A percentile compares a stretch with the other conserved stretches of the same genome.
Conservation (phyloP, 2,329 filamentous ascomycete species). For the Aspergillus chevalieri region DNA sequence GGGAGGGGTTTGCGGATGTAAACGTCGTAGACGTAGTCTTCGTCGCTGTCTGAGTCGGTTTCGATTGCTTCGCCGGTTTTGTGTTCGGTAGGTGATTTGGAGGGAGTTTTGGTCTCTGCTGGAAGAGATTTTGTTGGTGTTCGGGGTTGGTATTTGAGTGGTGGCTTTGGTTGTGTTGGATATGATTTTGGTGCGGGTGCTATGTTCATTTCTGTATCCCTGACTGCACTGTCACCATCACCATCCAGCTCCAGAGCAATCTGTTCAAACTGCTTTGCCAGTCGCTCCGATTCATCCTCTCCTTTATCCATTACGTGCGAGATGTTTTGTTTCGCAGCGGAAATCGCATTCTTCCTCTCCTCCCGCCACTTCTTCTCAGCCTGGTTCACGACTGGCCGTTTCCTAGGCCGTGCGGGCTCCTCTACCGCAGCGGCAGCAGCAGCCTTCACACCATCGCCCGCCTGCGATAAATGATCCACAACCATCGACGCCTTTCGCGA, state of each 20-base stretch:
- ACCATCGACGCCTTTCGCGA: slow-evolving; percentile 30
- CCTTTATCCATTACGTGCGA: slow-evolving; percentile 31
- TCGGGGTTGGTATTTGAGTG: slow-evolving; percentile 33
- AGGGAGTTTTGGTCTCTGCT: slow-evolving; percentile 2
- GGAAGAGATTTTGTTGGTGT: slow-evolving; percentile 25
- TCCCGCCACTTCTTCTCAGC: slow-evolving; percentile 35
- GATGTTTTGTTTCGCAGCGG: slow-evolving; percentile 30
- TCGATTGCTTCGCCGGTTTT: slow-evolving; percentile 7
- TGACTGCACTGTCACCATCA: slow-evolving; percentile 6
- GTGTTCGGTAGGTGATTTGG: slow-evolving; percentile 14
- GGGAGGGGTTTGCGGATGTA: slow-evolving; percentile 49
- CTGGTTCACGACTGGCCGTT: slow-evolving; percentile 36
- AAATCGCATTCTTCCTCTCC: slow-evolving; percentile 27
- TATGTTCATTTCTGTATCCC: slow-evolving; percentile 15
- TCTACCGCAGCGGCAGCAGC: slow-evolving; percentile 7
- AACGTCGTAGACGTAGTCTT: slow-evolving; percentile 57
- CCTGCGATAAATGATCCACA: slow-evolving; percentile 15
- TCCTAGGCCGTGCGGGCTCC: slow-evolving; percentile 20
- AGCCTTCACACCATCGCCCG: slow-evolving; percentile 8
- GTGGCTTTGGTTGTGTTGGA: slow-evolving; percentile 16
- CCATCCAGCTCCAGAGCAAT: slow-evolving; percentile 38
- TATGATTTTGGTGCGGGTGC: slow-evolving; percentile 6
- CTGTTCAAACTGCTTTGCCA: slow-evolving; percentile 38
- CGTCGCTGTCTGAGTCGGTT: slow-evolving; percentile 39
- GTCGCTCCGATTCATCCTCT: slow-evolving; percentile 37